Evolutionary conservation across 2,329 filamentous ascomycete genomes (phyloP), one percentile per base, ranked within the genome.

Genomic region (Botrytis fabae): DNA sequence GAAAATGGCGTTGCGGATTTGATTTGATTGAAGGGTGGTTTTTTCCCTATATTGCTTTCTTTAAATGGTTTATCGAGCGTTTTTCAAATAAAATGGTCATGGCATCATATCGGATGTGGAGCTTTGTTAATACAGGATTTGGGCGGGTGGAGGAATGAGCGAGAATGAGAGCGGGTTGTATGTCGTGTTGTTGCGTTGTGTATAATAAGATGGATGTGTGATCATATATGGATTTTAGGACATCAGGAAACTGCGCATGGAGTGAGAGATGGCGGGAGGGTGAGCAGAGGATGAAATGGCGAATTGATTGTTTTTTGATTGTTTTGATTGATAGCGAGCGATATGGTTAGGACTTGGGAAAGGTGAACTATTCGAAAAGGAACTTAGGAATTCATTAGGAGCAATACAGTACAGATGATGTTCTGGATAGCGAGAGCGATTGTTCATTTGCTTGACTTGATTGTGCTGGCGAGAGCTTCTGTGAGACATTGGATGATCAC

Each of bases 141-240:
- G 40, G 25, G n/a, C 38, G 40, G 54, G 22, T n/a, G 18, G 38
- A 14, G 28, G n/a, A 4, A 4, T 25, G 32, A 14, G 28, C 20
- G n/a, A 9, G n/a, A 25, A 14, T 1, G 6, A 12, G 38, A 8
- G 9, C 9, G 10, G 51, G 51, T 9, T 57, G n/a, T 57, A 57
- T 28, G 38, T 62, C 4, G 38, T 38, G 38, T 38, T 38, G 38
- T n/a, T 54, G 3, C 35, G n/a, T 66, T 44, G 60, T 62, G 60
- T 62, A 62, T 22, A 40, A 76, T 68, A 65, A 25, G 38, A 65
- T 65, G 42, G n/a, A 44, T 64, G 62, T 64, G 62, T 25, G 25
- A 46, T 46, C 35, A 14, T 44, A 64, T 44, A 38, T 46, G 62
- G 62, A 46, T 44, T 64, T 57, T 28, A 28, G 51, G 51, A 57